A percentile compares a stretch with the other conserved stretches of the same genome.
These are phyloP conservation scores for Candida sp. DNA, from an alignment of 1,139 yeast species.

Conservation along the genomic window DNA sequence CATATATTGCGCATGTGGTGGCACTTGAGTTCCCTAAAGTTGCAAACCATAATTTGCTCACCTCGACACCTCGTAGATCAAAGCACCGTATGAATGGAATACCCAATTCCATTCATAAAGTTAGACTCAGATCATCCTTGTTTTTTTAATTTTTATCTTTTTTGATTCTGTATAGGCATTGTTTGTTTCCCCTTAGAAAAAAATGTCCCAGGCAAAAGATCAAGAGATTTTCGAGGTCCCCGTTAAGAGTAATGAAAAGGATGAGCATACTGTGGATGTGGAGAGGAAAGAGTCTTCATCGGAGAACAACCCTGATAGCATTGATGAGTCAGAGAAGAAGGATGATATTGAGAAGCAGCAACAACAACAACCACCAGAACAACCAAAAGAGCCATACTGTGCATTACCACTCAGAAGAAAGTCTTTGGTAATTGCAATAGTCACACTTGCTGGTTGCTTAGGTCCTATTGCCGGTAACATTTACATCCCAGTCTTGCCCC, in stretches of 20 bases:
- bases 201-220: not conserved
- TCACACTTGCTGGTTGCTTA: conserved; percentile 55
- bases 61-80: not conserved
- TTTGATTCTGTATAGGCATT: not conserved
- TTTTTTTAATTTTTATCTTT: not conserved
- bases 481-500: conserved; percentile 59
- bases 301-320: not conserved
- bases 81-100: no score
- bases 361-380: not conserved
- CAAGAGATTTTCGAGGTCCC: not conserved
- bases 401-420: conserved; percentile 10
- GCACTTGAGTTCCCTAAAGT: not conserved
- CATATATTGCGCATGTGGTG: not conserved
- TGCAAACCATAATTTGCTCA: conserved; percentile 3
- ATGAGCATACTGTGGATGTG: not conserved
- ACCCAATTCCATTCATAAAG: not conserved
- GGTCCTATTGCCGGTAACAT: conserved; percentile 67
- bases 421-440: conserved; percentile 22
- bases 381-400: conserved; percentile 4
- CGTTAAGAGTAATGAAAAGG: not conserved
- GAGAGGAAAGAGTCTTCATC: not conserved
- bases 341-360: not conserved
- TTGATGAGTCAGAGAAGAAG: not conserved
- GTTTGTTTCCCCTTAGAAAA: not conserved
- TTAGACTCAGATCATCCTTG: not conserved